These are phyloP conservation scores for Erodium texanum DNA, from an alignment of 441 rosid species.

Conservation along the genomic window DNA sequence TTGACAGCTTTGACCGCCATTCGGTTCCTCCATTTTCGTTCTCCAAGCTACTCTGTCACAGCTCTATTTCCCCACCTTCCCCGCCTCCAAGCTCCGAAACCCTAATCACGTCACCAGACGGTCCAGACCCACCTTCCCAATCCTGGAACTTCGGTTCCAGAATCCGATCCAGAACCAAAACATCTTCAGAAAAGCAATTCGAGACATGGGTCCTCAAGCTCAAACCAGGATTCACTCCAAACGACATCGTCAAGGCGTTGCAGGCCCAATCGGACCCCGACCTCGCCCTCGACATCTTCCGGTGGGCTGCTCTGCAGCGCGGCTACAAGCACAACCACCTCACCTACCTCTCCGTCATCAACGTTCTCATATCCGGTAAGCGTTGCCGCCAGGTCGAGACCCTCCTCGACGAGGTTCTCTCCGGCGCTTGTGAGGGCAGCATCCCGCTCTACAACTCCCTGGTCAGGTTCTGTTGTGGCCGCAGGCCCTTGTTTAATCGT, in stretches of 20 bases:
- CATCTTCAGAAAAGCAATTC: constrained; percentile 66
- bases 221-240: constrained; percentile 65
- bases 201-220: constrained; percentile 76
- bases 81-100: background rate
- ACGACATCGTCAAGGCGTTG: constrained; percentile 59
- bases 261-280: constrained; percentile 74
- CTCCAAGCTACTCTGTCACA: background rate
- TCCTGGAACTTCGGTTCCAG: constrained; percentile 11
- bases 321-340: constrained; percentile 56
- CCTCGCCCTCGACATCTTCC: constrained; percentile 78
- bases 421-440: constrained; percentile 68
- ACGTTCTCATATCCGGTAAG: constrained; percentile 42
- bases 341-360: constrained; percentile 57
- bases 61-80: constrained; percentile 4
- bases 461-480: constrained; percentile 67
- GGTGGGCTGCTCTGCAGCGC: constrained; percentile 71
- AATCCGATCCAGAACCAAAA: constrained; percentile 32
- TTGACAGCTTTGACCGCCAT: background rate
- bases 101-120: constrained; percentile 2
- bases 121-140: constrained; percentile 13
- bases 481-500: constrained; percentile 55
- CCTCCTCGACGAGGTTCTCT: constrained; percentile 58
- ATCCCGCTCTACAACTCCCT: constrained; percentile 59
- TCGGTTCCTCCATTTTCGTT: background rate
- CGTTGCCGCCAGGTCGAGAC: constrained; percentile 60